These are phyloP conservation scores for Kwoniella newhampshirensis DNA, from an alignment of 768 basidiomycete genomes.

Conservation along the genomic window DNA sequence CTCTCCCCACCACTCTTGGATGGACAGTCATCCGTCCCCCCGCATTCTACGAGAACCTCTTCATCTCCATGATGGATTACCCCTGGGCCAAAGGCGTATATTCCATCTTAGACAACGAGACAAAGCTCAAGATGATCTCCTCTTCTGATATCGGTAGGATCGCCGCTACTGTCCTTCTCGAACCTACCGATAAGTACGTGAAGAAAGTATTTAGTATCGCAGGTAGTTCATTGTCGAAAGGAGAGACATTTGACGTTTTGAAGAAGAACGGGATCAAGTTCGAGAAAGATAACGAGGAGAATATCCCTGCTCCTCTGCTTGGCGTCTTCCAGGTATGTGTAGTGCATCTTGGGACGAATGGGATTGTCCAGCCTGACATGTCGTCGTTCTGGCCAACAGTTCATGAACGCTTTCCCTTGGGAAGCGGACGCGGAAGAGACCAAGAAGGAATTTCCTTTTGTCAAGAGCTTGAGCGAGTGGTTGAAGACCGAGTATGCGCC, in stretches of 20 bases:
- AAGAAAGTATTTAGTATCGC: background rate
- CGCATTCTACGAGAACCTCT: conserved; percentile 2
- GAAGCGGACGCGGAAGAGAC: conserved; percentile 4
- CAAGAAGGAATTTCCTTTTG: conserved; percentile 9
- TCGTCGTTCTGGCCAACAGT: background rate
- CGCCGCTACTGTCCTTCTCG: background rate
- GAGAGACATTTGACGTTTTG: background rate
- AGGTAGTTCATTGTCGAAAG: background rate
- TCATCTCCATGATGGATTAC: background rate
- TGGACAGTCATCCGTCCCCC: conserved; percentile 1
- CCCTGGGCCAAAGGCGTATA: background rate
- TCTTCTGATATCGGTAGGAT: conserved; percentile 2
- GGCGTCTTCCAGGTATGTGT: background rate
- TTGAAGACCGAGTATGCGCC: background rate
- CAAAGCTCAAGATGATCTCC: background rate
- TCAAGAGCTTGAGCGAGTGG: background rate
- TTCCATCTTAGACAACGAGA: background rate
- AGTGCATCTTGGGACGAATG: too few species aligned
- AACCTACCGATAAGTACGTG: background rate
- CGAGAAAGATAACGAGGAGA: background rate
- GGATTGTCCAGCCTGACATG: too few species aligned
- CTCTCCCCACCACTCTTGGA: background rate
- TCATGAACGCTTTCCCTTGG: conserved; percentile 6
- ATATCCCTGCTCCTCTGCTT: too few species aligned
- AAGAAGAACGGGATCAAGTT: background rate